phyloP scores from a whole-genome alignment of 768 basidiomycete species.

The Mycena capillaripes region DNA sequence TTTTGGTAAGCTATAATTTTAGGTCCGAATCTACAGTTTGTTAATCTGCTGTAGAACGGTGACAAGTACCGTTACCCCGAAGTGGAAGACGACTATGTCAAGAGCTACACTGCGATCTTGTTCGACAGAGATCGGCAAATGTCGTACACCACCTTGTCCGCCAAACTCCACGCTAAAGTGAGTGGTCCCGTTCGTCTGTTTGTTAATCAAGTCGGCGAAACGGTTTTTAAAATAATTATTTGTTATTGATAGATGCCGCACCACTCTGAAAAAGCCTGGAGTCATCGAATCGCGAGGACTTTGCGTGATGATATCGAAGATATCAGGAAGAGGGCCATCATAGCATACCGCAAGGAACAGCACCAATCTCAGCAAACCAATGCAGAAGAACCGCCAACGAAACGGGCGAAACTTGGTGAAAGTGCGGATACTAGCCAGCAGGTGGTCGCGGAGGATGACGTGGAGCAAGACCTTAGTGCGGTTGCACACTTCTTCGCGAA shows the following conservation, averaged over 20 bases:
- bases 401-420: slow-evolving; percentile 28
- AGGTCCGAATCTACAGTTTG: too few relatives aligned
- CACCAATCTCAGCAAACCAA: slow-evolving; percentile 35
- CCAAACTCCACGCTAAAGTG: slow-evolving; percentile 63
- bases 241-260: slow-evolving; percentile 69
- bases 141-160: slow-evolving; percentile 52
- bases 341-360: slow-evolving; percentile 61
- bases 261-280: slow-evolving; percentile 69
- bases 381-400: slow-evolving; percentile 19
- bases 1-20: background rate
- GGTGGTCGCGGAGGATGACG: slow-evolving; percentile 14
- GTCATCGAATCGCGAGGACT: slow-evolving; percentile 48
- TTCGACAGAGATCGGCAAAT: slow-evolving; percentile 63
- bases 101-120: slow-evolving; percentile 59
- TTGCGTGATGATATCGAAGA: slow-evolving; percentile 58
- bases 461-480: slow-evolving; percentile 62
- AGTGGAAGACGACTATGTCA: slow-evolving; percentile 64
- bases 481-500: slow-evolving; percentile 70
- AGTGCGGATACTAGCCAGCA: background rate
- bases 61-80: slow-evolving; percentile 62
- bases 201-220: too few relatives aligned
- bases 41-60: slow-evolving; percentile 32
- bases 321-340: slow-evolving; percentile 64
- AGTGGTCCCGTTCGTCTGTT: too few relatives aligned
- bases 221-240: too few relatives aligned